Base-by-base conservation (phyloP, 768 basidiomycete genomes). In the Russula virescens region DNA sequence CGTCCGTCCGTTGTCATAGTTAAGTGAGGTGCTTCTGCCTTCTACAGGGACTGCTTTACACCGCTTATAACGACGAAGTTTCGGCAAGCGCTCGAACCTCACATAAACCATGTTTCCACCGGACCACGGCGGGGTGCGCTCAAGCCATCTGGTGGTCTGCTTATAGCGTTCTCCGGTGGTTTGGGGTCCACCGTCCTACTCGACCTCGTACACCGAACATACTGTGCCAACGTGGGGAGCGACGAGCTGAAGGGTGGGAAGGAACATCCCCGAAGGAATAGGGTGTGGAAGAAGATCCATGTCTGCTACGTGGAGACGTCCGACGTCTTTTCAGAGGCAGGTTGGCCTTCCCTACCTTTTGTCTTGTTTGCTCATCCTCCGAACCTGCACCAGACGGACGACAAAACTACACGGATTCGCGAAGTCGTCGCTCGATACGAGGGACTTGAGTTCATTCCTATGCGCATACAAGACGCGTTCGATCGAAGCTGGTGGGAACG, bases 121-220 rank as follows among this genome's bases (percentile, higher is more conserved):
- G 81, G 79, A 11, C 78, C 83, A 19, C 79, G 85, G 47, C 79
- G 83, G 40, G 84, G 81, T 55, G 77, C 78, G 13, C 75, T 89
- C 5, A 85, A 83, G 67, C 88, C 90, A 2, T 75, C 81, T 10
- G 89, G 89, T 53, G 84, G 86, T 61, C 75, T 93, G 5, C 73
- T 86, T 10, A 71, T 93, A 19, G 90, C 80, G 1, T 83, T 86
- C 62, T 91, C 90, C n/a, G 91, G 91, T 9, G 90, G 91, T 2
- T 77, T 90, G 1, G 86, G 88, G 5, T 90, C 91, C 0, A 83
- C 86, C 0, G 78, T 89, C 1, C 76, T 92, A 13, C 76, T 91
- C 18, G 86, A 92, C 70, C 75, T 91, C 23, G 77, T 91, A 2
- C 76, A 83, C 28, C 77, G 78, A 67, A 80, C 78, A 21, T 89